Evolutionary conservation across 371 early-diverging fungal species (phyloP), one percentile per base, ranked within the genome.

Genomic region (Rhizopus delemar): DNA sequence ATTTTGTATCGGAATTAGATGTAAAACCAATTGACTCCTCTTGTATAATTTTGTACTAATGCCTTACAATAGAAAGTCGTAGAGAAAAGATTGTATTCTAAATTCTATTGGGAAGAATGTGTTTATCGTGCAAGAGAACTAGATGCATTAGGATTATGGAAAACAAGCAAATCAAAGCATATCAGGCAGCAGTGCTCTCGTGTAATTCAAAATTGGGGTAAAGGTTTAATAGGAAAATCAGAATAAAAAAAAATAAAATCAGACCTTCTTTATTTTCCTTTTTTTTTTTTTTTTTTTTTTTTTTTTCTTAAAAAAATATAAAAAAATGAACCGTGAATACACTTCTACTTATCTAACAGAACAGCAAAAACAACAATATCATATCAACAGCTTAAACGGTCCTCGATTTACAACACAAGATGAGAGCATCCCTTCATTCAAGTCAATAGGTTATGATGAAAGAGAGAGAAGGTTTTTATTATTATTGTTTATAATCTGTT

Each of bases 41-140:
- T 32, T 43, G 39, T 39, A 9, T 39, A 36, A 36, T 8, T 11
- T 22, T 22, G 22, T 11, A 22, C 32, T 56, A 28, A 39, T 53
- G 4, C 28, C 29, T 35, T 6, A 36, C 2, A 6, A 28, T 63
- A 77, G 80, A 67, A 49, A 35, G 73, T 75, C 8, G 70, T 80
- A 62, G 78, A 77, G 52, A 75, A 75, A 33, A 71, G 75, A 43
- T 53, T 80, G 31, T 74, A 75, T 53, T 70, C 74, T 16, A 77
- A 80, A 49, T 80, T 75, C 48, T 68, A 69, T 46, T 74, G 76
- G 73, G 81, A 80, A 50, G 69, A 75, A 52, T 80, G 81, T 45
- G 76, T 80, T 2, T 74, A 75, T 56, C 72, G 72, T 45, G 76
- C 74, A 36, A 60, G 81, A 56, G 74, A 80, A 50, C 55, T 80